Percentiles rank a stretch among this genome's conserved stretches.
phyloP scores from a whole-genome alignment of 371 early-diverging fungal genomes.

The Syncephalastrum racemosum region DNA sequence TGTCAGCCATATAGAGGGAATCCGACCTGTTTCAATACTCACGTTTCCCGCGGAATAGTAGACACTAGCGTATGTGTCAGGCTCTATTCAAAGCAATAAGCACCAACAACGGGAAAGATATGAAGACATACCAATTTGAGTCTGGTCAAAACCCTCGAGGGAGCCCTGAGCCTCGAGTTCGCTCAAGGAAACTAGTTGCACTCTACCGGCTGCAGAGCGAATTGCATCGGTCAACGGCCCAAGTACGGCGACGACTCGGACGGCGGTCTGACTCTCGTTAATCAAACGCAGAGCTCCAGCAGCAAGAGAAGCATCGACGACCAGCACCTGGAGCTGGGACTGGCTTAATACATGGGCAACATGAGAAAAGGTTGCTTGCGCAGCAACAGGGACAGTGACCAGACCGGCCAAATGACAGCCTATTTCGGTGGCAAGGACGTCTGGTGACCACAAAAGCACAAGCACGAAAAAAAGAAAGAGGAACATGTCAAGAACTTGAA shows the following conservation, averaged over 20 bases:
- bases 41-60: too few relatives aligned
- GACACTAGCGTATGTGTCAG: too few relatives aligned
- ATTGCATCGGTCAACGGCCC: constrained; percentile 19
- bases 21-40: too few relatives aligned
- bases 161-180: too few relatives aligned
- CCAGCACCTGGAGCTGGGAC: constrained; percentile 29
- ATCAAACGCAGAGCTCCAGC: constrained; percentile 20
- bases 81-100: too few relatives aligned
- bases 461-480: constrained; percentile 8
- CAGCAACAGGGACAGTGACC: constrained; percentile 46
- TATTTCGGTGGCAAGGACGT: constrained; percentile 36
- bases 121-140: too few relatives aligned
- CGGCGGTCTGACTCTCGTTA: constrained; percentile 14
- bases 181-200: too few relatives aligned
- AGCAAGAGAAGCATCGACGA: constrained; percentile 23
- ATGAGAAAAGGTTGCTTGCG: constrained; percentile 28
- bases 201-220: neutral
- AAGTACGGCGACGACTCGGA: constrained; percentile 31
- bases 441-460: constrained; percentile 20
- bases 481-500: too few relatives aligned
- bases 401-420: constrained; percentile 39
- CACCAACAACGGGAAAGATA: too few relatives aligned
- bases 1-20: too few relatives aligned
- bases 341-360: constrained; percentile 27
- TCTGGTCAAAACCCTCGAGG: too few relatives aligned